Evolutionary conservation across 495 filamentous ascomycete species (phyloP), one percentile per base, ranked within the genome.

Genomic region (Bryoglossum gracile): DNA sequence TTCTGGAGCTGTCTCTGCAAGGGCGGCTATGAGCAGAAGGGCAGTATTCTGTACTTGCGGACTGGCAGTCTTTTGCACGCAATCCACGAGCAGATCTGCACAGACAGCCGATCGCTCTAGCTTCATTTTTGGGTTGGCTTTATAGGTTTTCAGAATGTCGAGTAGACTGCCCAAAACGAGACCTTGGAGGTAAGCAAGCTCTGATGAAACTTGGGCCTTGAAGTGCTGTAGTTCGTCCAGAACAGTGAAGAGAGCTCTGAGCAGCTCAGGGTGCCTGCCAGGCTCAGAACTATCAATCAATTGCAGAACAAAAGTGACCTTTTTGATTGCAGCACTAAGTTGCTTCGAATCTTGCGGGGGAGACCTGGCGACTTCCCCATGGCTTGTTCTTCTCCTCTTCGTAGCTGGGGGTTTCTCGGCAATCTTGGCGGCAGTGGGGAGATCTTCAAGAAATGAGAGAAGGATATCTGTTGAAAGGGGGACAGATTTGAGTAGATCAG

Each of bases 31-130:
- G 13, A 99, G 74, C n/a, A 96, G 78, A 8, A 99, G 73, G 9
- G 91, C 90, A 6, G 81, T 75, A 55, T 95, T 96, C 63, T 94
- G 94, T 9, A 96, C 87, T 39, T 92, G 86, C 0, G 89, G 88
- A 64, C 81, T 94, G 3, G 84, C 73, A 0, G 89, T 91, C 21
- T 84, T 86, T 48, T 91, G 86, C 28, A 99, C 83, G 60, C 89
- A 95, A 60, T 89, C 86, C 21, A 96, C 84, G 22, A 97, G 77
- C 22, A 95, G 66, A 61, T 97, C 94, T 11, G 84, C 86, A 23
- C 90, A 78, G 6, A 95, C 82, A 41, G 76, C 77, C 0, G 81
- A 79, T 10, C 76, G 77, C 59, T 94, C 84, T 47, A 92, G 78
- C n/a, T 77, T 73, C 1, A 80, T 60, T 28, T 73, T 74, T 33